Conservation (phyloP, 1,139 yeast genomes). For the Yamadazyma jaroonii region DNA sequence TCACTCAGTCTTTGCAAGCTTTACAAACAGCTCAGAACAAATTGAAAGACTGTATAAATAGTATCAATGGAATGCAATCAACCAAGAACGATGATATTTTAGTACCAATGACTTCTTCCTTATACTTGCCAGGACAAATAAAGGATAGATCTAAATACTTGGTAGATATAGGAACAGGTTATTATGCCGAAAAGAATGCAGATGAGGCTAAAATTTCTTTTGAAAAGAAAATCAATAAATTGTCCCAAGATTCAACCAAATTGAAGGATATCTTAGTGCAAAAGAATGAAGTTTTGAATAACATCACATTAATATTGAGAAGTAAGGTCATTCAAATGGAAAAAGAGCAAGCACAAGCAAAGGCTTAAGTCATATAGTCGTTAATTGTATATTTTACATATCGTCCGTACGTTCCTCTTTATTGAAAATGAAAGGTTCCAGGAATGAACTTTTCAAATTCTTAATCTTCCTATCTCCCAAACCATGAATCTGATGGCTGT, state of each 20-base stretch:
- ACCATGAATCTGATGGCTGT: constrained; percentile 40
- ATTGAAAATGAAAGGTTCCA: constrained; percentile 53
- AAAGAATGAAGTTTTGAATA: constrained; percentile 53
- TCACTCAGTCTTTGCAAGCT: constrained; percentile 81
- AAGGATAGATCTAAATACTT: constrained; percentile 64
- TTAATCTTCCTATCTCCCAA: constrained; percentile 54
- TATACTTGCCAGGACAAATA: constrained; percentile 83
- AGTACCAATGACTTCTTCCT: constrained; percentile 85
- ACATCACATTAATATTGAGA: constrained; percentile 52
- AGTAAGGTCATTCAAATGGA: constrained; percentile 43
- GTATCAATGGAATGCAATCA: constrained; percentile 58
- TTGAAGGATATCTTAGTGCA: constrained; percentile 71
- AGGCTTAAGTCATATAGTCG: not conserved
- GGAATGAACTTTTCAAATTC: constrained; percentile 42
- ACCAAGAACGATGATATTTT: constrained; percentile 53
- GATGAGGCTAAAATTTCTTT: constrained; percentile 72
- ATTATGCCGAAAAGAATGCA: constrained; percentile 77
- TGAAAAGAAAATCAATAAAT: constrained; percentile 66
- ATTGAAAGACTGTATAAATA: constrained; percentile 75
- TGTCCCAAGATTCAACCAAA: constrained; percentile 71
- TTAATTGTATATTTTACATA: constrained; percentile 1
- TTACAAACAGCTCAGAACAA: constrained; percentile 79
- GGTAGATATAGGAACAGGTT: constrained; percentile 97
- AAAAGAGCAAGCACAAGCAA: constrained; percentile 22
- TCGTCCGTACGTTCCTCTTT: constrained; percentile 16